These are phyloP conservation scores for Bipolaris gigantea DNA, from an alignment of 2,329 filamentous ascomycete species.

Conservation along the genomic window DNA sequence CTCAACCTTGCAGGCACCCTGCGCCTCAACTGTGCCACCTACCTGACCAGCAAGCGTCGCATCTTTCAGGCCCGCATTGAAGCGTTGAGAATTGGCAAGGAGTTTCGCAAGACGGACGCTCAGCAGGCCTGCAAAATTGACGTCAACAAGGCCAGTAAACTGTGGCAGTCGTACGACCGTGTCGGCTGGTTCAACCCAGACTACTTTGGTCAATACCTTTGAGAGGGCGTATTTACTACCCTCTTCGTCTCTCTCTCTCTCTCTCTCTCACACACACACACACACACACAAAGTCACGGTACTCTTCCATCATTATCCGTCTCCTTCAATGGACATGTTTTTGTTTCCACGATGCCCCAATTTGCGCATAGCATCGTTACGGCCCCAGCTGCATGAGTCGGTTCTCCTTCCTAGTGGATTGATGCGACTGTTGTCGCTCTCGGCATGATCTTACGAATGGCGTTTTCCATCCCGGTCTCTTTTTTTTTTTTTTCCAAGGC, in stretches of 20 bases:
- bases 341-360: constrained; percentile 16
- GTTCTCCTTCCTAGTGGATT: constrained; percentile 20
- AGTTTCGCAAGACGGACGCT: constrained; percentile 92
- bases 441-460: constrained; percentile 35
- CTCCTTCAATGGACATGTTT: background rate
- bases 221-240: constrained; percentile 19
- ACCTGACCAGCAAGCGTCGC: constrained; percentile 88
- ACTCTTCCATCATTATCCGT: background rate
- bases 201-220: constrained; percentile 52
- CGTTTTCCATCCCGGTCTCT: constrained; percentile 19
- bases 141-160: constrained; percentile 93
- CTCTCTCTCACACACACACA: background rate
- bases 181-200: constrained; percentile 76
- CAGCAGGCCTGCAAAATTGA: constrained; percentile 98
- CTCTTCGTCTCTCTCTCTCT: too few species aligned
- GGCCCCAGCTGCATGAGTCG: constrained; percentile 19
- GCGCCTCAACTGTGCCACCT: constrained; percentile 82
- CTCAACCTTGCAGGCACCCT: constrained; percentile 74
- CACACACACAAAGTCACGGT: background rate
- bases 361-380: constrained; percentile 32
- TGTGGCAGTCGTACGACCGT: constrained; percentile 86
- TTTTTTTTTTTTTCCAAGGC: too few species aligned
- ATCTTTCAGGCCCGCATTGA: constrained; percentile 80
- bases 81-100: constrained; percentile 68
- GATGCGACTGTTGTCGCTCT: constrained; percentile 16